A percentile compares a stretch with the other conserved stretches of the same genome.
Conservation (phyloP, 148 eudicot species). For the Rhododendron williamsianum region DNA sequence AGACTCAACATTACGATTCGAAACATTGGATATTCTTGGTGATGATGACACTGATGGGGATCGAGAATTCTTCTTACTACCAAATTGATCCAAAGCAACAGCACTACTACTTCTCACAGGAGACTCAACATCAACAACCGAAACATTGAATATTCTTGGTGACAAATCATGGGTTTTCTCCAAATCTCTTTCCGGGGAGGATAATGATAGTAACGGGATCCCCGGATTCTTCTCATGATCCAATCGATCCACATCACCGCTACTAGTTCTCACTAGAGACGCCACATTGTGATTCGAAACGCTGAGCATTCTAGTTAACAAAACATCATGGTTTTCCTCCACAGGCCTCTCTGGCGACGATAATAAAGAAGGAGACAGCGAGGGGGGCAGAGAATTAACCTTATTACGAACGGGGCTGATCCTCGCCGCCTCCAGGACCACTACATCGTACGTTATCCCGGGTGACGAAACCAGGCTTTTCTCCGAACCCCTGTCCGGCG, state of each 20-base stretch:
- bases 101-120: background rate
- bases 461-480: background rate
- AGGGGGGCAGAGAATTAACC: background rate
- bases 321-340: background rate
- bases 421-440: background rate
- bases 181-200: background rate
- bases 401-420: background rate
- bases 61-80: slow-evolving; percentile 1
- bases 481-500: slow-evolving; percentile 36
- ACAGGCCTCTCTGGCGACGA: background rate
- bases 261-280: slow-evolving; percentile 8
- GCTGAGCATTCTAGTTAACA: background rate
- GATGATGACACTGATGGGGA: slow-evolving; percentile 2
- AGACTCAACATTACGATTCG: background rate
- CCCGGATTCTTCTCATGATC: background rate
- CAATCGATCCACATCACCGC: slow-evolving; percentile 3
- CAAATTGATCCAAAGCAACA: background rate
- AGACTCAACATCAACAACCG: background rate
- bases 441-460: background rate
- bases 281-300: background rate
- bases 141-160: background rate
- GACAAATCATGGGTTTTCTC: background rate
- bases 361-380: background rate
- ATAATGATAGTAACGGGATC: background rate
- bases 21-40: background rate